phyloP scores from a whole-genome alignment of 805 yeast genomes.

The Candida sithepensis region DNA sequence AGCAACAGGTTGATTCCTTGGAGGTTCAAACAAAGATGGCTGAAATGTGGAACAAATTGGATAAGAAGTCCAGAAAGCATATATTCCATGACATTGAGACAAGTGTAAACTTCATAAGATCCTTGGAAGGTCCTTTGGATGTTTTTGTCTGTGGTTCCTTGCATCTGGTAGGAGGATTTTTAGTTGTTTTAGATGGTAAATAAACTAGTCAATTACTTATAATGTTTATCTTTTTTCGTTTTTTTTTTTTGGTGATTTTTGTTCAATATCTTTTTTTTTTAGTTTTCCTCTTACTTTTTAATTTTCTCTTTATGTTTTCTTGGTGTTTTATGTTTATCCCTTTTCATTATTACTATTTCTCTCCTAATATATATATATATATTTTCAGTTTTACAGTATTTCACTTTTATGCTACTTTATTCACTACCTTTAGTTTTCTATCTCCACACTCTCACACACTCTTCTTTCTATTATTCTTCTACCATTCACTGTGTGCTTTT shows the following conservation, averaged over 20 bases:
- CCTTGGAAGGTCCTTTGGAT: conserved; percentile 49
- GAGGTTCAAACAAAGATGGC: conserved; percentile 77
- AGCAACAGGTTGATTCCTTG: conserved; percentile 73
- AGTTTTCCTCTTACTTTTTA: neutral
- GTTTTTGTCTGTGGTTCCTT: conserved; percentile 93
- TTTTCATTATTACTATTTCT: neutral
- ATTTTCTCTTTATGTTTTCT: neutral
- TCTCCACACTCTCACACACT: no score
- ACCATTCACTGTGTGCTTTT: no score
- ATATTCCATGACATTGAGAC: conserved; percentile 76
- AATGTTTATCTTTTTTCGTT: neutral
- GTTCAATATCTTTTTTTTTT: neutral
- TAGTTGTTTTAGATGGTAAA: conserved; percentile 70
- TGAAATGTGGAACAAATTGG: conserved; percentile 60
- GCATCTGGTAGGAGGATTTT: conserved; percentile 90
- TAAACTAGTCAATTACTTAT: neutral
- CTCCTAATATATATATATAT: no score
- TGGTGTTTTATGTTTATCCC: neutral
- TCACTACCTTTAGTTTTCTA: no score
- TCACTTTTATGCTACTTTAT: no score
- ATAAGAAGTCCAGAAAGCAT: conserved; percentile 37
- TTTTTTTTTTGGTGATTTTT: neutral
- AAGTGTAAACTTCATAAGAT: conserved; percentile 52
- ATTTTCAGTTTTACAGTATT: no score
- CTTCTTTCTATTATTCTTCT: no score